Percentiles rank a stretch among this genome's conserved stretches.
Conservation (phyloP, 306 rosid genomes). For the Vigna angularis region DNA sequence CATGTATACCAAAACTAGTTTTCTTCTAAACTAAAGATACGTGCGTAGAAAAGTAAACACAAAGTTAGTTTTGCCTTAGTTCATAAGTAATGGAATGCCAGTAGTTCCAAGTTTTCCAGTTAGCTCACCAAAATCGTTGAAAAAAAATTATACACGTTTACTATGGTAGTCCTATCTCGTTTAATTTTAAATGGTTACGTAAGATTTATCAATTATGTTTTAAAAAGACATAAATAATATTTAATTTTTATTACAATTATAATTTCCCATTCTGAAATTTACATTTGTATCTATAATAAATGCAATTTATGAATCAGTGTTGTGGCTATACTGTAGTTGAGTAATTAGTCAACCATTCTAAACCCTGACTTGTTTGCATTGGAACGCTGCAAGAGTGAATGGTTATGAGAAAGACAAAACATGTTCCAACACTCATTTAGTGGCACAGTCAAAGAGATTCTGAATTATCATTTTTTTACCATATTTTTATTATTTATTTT, state of each 20-base stretch:
- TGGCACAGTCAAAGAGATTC: neutral
- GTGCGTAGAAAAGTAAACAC: neutral
- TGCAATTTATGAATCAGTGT: no score
- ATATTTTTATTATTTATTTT: no score
- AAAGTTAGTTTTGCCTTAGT: neutral
- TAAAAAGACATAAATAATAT: no score
- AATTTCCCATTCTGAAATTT: no score
- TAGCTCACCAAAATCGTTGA: neutral
- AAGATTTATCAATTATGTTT: no score
- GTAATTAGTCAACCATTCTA: no score
- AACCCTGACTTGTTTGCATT: neutral
- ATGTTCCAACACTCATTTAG: neutral
- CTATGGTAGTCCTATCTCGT: neutral
- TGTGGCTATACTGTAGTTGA: no score
- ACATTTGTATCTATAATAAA: no score
- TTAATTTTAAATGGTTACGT: no score
- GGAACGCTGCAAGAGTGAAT: slow-evolving; percentile 5
- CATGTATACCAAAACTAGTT: no score
- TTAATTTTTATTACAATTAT: no score
- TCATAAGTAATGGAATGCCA: neutral
- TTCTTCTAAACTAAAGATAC: neutral
- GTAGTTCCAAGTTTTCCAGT: slow-evolving; percentile 4
- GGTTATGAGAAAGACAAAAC: neutral
- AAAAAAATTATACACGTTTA: neutral
- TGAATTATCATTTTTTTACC: neutral